Evolutionary conservation across 371 early-diverging fungal genomes (phyloP), one percentile per base, ranked within the genome.

Genomic region (Mucor mucedo): DNA sequence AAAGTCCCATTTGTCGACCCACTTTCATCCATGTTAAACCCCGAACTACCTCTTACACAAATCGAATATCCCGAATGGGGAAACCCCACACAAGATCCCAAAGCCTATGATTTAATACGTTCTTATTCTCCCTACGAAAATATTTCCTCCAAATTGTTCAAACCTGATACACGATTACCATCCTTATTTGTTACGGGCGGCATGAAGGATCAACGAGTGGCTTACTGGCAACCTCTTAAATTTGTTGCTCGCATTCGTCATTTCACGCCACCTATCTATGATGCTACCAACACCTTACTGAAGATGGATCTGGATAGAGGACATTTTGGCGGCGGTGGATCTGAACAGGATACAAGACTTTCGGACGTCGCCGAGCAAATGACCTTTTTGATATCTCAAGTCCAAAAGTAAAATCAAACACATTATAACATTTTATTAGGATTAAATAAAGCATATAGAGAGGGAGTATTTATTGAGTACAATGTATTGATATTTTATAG

Each of bases 1-100:
- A 85, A 89, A n/a, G 93, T 91, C 0, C 95, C 96, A 0, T 95
- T 95, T 77, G 79, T 94, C 5, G 95, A 94, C 58, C 93, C 93
- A 11, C 76, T 94, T 29, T 86, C 90, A 2, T 77, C 93, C 40
- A 91, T 95, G 93, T 73, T 93, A 33, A 84, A 89, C 44, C 85
- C 88, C 7, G 71, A 83, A 54, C 77, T 90, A 8, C 95, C 96
- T 1, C 65, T 95, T 2, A 90, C 96, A 4, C 75, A 82, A 47
- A 86, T 90, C 40, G 96, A 95, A 65, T 86, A 83, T 52, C 77
- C 85, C 8, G 96, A 95, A 65, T 95, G 96, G 96, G 96, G 96
- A 0, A 88, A 94, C 67, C 93, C 93, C 11, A 64, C 83, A 0
- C 68, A 78, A 8, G 80, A 82, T 38, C 29, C 60, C 0, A 56